Conservation (phyloP, 192 early-diverging fungal species). For the Mortierella alpina region DNA sequence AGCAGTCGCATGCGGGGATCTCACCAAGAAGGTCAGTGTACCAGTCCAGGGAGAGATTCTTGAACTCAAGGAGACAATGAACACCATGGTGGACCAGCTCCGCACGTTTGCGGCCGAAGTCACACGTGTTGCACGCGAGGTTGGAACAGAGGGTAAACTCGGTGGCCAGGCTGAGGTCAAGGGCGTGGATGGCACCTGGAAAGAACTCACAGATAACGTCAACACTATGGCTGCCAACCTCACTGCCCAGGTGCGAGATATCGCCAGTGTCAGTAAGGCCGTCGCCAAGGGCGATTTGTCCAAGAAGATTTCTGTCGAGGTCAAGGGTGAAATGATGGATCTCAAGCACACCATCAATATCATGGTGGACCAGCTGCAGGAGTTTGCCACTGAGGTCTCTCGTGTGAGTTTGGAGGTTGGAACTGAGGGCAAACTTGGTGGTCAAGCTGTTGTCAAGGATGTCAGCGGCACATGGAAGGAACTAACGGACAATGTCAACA, state of each 20-base stretch:
- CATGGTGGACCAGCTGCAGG: slow-evolving; percentile 71
- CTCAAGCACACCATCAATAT: slow-evolving; percentile 73
- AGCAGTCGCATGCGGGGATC: slow-evolving; percentile 68
- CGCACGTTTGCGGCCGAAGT: slow-evolving; percentile 57
- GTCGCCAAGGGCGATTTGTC: slow-evolving; percentile 72
- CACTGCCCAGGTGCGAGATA: slow-evolving; percentile 71
- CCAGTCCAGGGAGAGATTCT: slow-evolving; percentile 69
- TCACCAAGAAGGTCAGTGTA: slow-evolving; percentile 63
- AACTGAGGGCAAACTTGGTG: slow-evolving; percentile 70
- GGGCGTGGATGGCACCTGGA: slow-evolving; percentile 76
- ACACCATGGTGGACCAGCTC: slow-evolving; percentile 59
- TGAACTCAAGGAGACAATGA: slow-evolving; percentile 73
- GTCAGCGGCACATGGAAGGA: too few relatives aligned
- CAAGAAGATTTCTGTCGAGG: slow-evolving; percentile 65
- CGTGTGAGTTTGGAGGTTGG: slow-evolving; percentile 73
- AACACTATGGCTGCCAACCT: slow-evolving; percentile 78
- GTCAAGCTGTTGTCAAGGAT: too few relatives aligned
- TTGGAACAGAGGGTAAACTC: slow-evolving; percentile 70
- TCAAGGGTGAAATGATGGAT: slow-evolving; percentile 72
- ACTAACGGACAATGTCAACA: slow-evolving; percentile 57
- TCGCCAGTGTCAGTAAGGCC: slow-evolving; percentile 69
- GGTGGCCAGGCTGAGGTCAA: slow-evolving; percentile 56
- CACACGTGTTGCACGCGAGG: slow-evolving; percentile 68
- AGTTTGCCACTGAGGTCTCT: slow-evolving; percentile 71
- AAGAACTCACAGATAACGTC: slow-evolving; percentile 74